A percentile compares a stretch with the other conserved stretches of the same genome.
Evolutionary conservation across 2,329 filamentous ascomycete species (phyloP).

Genomic region (Spiromastix sp.): DNA sequence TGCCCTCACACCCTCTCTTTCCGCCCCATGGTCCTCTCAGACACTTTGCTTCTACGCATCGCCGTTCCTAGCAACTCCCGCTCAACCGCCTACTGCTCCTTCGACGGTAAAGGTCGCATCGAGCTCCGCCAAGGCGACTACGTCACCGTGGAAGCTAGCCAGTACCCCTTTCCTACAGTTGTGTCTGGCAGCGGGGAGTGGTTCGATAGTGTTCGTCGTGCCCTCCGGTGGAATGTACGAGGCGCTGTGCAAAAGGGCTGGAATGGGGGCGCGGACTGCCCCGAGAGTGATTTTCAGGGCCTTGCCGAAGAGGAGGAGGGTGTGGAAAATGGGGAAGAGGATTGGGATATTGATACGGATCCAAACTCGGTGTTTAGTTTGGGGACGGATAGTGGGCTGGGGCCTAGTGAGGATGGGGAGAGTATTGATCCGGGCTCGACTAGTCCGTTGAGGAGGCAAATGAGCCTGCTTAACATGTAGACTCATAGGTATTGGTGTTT

Average conservation of each 20-base stretch:
- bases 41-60: constrained; percentile 85
- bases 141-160: constrained; percentile 89
- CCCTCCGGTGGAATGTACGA: constrained; percentile 87
- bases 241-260: constrained; percentile 87
- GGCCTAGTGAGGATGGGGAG: constrained; percentile 57
- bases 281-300: constrained; percentile 16
- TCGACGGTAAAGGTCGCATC: constrained; percentile 92
- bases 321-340: constrained; percentile 46
- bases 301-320: constrained; percentile 25
- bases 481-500: constrained; percentile 1
- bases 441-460: constrained; percentile 60
- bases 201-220: constrained; percentile 91
- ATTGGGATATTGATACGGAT: constrained; percentile 95
- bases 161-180: constrained; percentile 95
- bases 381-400: constrained; percentile 37
- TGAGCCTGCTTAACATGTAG: constrained; percentile 60
- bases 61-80: constrained; percentile 75
- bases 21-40: constrained; percentile 93
- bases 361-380: constrained; percentile 18
- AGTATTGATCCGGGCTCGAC: constrained; percentile 44
- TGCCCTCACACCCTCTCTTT: constrained; percentile 96
- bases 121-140: constrained; percentile 89
- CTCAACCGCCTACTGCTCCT: constrained; percentile 90
- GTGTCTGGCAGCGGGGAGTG: constrained; percentile 83
- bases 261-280: constrained; percentile 37